These are phyloP conservation scores for Phytophthora citrophthora DNA, from an alignment of 352 stramenopile genomes.

Conservation along the genomic window DNA sequence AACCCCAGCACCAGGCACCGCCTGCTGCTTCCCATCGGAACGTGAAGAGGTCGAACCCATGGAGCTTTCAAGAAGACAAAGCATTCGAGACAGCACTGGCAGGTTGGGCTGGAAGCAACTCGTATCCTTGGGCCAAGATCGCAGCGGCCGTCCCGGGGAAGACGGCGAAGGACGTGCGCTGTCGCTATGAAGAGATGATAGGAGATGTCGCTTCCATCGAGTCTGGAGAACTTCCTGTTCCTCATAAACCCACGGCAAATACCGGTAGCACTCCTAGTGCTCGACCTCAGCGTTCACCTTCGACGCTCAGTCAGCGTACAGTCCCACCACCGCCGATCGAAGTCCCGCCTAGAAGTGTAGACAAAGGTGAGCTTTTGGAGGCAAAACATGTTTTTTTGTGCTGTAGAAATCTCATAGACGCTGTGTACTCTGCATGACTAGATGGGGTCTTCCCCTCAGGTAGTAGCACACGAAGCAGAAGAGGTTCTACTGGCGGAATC, in stretches of 20 bases:
- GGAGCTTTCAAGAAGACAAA: constrained; percentile 88
- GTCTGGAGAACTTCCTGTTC: constrained; percentile 6
- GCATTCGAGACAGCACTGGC: constrained; percentile 78
- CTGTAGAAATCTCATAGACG: constrained; percentile 22
- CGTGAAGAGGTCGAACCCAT: constrained; percentile 46
- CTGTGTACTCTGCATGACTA: constrained; percentile 25
- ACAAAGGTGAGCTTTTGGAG: constrained; percentile 40
- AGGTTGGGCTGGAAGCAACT: constrained; percentile 55
- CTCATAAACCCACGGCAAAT: constrained; percentile 1
- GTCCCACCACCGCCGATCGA: constrained; percentile 72
- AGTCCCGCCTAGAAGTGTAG: constrained; percentile 41
- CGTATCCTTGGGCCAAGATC: constrained; percentile 87
- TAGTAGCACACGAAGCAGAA: constrained; percentile 35
- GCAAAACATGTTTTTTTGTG: constrained; percentile 11
- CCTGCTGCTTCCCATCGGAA: constrained; percentile 30
- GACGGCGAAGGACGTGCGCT: constrained; percentile 72
- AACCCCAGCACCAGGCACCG: constrained; percentile 21
- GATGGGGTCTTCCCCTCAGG: constrained; percentile 30
- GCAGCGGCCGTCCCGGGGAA: constrained; percentile 70
- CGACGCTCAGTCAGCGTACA: constrained; percentile 57
- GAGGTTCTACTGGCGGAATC: constrained; percentile 28
- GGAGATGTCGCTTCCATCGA: constrained; percentile 79
- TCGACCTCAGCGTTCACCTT: constrained; percentile 21
- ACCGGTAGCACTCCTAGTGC: constrained; percentile 6
- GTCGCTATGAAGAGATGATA: constrained; percentile 80